Evolutionary conservation across 2,329 filamentous ascomycete species (phyloP).

Genomic region (Clarireedia homoeocarpa): DNA sequence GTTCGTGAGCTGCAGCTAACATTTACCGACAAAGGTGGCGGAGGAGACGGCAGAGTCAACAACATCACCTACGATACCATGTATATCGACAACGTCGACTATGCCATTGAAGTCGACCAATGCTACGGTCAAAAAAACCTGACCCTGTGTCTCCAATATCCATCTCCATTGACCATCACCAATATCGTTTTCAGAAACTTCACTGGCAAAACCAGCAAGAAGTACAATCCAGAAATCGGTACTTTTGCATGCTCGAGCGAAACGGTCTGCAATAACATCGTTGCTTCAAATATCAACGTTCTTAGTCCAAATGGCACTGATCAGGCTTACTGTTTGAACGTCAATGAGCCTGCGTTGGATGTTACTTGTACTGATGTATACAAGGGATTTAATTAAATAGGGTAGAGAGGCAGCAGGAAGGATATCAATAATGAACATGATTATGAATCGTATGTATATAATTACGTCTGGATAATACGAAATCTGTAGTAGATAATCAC

Average conservation of each 20-base stretch:
- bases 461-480: no score
- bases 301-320: constrained; percentile 39
- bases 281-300: constrained; percentile 38
- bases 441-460: no score
- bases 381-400: constrained; percentile 24
- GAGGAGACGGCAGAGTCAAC: constrained; percentile 50
- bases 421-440: no score
- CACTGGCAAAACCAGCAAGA: constrained; percentile 42
- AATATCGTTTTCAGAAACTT: constrained; percentile 51
- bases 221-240: constrained; percentile 37
- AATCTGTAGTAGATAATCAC: no score
- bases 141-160: constrained; percentile 51
- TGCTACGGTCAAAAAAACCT: constrained; percentile 57
- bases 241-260: constrained; percentile 41
- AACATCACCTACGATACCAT: constrained; percentile 63
- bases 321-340: constrained; percentile 37
- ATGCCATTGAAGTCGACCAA: constrained; percentile 56
- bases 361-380: constrained; percentile 29
- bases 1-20: not conserved
- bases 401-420: not conserved
- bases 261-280: constrained; percentile 42
- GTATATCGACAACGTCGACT: constrained; percentile 53
- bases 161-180: constrained; percentile 46
- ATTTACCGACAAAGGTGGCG: constrained; percentile 42
- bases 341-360: constrained; percentile 30